Base-by-base conservation (phyloP, 805 yeast species). In the Yamadazyma olivae region DNA sequence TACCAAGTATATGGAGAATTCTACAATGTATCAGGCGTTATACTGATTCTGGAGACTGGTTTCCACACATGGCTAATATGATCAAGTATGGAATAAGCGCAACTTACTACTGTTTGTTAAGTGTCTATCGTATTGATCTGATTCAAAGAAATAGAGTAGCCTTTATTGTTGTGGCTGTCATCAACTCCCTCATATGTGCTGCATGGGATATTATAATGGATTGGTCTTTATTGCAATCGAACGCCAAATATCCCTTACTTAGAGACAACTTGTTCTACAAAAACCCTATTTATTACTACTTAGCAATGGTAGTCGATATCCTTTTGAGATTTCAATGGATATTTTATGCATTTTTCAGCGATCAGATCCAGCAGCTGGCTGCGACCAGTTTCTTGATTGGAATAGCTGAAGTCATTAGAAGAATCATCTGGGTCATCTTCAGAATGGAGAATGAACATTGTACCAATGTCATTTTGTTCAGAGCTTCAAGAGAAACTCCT, bases 381-480 rank as follows among this genome's bases (percentile, higher is more conserved):
- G 75, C 77, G 16, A 83, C 95, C 2, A 81, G 95, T 54, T 90
- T 91, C 53, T 70, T 77, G 33, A 77, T 93, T 32, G 96, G 95
- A 0, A 46, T 85, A 19, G 87, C 93, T 0, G 99, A 93, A 58
- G 60, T 88, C 3, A 22, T 84, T 2, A 74, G 99, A 54, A 71
- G 99, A 53, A 83, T 87, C 48, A 64, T 91, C 10, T 93, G 99
- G 99, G 71, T 88, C 6, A 75, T 85, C 32, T 83, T 93, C 67
- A 80, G 99, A 64, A 83, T 93, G 74, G 99, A 93, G 50, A 93
- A 93, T 59, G 98, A 93, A 59, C 99, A 93, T 58, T 82, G 90
- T 31, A 81, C 97, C 0, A 91, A 91, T 54, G 95, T 89, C 8
- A 79, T 79, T 37, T 63, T 88, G 29, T 85, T 81, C 59, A 74